A percentile compares a stretch with the other conserved stretches of the same genome.
These are phyloP conservation scores for Tephrocybe sp. DNA, from an alignment of 768 basidiomycete genomes.

Conservation along the genomic window DNA sequence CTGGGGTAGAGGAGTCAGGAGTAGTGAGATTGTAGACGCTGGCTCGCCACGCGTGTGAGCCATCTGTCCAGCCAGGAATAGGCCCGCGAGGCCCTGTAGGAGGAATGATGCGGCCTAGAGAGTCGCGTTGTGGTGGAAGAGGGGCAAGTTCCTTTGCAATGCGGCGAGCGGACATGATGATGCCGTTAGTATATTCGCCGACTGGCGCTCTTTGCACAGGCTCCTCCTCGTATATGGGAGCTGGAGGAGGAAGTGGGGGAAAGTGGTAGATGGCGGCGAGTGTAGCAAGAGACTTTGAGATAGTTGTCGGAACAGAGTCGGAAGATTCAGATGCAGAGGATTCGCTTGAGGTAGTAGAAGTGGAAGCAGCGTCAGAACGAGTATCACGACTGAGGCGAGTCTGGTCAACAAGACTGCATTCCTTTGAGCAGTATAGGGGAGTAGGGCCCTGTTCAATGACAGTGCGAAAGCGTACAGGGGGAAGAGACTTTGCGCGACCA, in stretches of 20 bases:
- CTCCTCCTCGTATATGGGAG: slow-evolving; percentile 35
- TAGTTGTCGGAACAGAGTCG: slow-evolving; percentile 25
- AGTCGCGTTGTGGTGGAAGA: slow-evolving; percentile 37
- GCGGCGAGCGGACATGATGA: slow-evolving; percentile 68
- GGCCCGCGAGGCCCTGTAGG: slow-evolving; percentile 35
- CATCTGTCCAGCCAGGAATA: slow-evolving; percentile 71
- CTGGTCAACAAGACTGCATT: slow-evolving; percentile 64
- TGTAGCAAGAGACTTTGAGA: slow-evolving; percentile 28
- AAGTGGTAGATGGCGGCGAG: slow-evolving; percentile 40
- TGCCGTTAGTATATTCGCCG: slow-evolving; percentile 53
- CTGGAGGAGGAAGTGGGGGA: slow-evolving; percentile 51
- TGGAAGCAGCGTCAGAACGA: slow-evolving; percentile 33
- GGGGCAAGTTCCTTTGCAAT: slow-evolving; percentile 43
- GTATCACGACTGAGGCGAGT: slow-evolving; percentile 43
- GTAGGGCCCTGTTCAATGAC: slow-evolving; percentile 80
- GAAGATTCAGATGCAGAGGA: slow-evolving; percentile 42
- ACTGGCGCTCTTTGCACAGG: slow-evolving; percentile 18
- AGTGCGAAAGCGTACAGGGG: slow-evolving; percentile 42
- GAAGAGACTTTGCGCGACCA: slow-evolving; percentile 49
- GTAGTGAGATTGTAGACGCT: slow-evolving; percentile 53
- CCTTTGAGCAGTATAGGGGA: slow-evolving; percentile 82
- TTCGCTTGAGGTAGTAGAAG: slow-evolving; percentile 22
- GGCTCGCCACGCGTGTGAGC: slow-evolving; percentile 64
- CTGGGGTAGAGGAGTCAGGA: slow-evolving; percentile 30
- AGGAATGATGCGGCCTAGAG: slow-evolving; percentile 25